phyloP scores from a whole-genome alignment of 129 eudicot species.

The Tanacetum coccineum region DNA sequence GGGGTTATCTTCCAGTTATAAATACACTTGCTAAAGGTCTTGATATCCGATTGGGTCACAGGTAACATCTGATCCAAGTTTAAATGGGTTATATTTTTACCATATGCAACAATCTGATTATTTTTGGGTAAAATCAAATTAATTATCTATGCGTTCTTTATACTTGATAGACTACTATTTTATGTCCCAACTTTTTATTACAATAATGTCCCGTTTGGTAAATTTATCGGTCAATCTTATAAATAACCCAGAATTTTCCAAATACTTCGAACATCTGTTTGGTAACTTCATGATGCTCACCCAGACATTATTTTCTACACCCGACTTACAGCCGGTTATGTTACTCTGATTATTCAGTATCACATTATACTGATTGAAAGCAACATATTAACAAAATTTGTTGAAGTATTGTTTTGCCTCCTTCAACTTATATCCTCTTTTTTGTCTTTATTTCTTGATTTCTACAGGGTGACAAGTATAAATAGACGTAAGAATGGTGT shows the following conservation, averaged over 20 bases:
- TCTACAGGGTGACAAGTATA: conserved; percentile 62
- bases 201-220: no score
- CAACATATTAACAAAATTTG: not conserved
- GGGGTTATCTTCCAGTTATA: conserved; percentile 89
- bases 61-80: conserved; percentile 32
- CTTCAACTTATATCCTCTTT: conserved; percentile 12
- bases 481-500: conserved; percentile 69
- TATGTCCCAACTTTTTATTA: no score
- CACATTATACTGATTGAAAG: not conserved
- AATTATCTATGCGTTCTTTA: no score
- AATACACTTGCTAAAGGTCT: conserved; percentile 96
- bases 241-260: no score
- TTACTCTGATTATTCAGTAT: no score
- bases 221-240: no score
- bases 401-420: not conserved
- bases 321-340: no score
- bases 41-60: conserved; percentile 77
- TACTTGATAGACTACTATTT: no score
- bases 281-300: not conserved
- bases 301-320: not conserved
- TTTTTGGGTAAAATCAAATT: no score
- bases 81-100: no score
- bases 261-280: no score
- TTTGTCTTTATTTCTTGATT: not conserved
- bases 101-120: no score